These are phyloP conservation scores for Avicennia marina DNA, from an alignment of 257 asterid genomes.

Conservation along the genomic window DNA sequence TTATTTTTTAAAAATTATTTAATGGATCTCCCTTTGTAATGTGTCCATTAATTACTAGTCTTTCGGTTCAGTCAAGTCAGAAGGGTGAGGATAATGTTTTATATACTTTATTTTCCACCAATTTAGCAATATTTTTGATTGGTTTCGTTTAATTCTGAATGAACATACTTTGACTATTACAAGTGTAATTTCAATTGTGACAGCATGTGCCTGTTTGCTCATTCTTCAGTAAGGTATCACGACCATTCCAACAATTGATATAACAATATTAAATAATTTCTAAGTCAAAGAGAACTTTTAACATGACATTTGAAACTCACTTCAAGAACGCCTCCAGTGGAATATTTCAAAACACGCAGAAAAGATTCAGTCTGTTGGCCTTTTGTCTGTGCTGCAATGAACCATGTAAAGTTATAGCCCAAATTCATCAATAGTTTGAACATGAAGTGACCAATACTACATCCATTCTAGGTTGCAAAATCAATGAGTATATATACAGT, in stretches of 20 bases:
- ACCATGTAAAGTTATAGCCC: constrained; percentile 9
- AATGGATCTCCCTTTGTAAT: too few relatives aligned
- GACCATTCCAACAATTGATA: neutral
- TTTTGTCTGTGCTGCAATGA: constrained; percentile 71
- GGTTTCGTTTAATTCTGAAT: neutral
- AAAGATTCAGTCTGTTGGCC: constrained; percentile 68
- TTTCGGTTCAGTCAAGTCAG: too few relatives aligned
- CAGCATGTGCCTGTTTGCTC: constrained; percentile 8
- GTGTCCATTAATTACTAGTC: too few relatives aligned
- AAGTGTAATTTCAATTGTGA: constrained; percentile 2
- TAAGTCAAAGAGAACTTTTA: neutral
- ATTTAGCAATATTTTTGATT: neutral
- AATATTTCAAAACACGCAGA: constrained; percentile 90
- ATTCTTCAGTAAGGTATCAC: neutral
- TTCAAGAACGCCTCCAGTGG: constrained; percentile 94
- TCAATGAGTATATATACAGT: too few relatives aligned
- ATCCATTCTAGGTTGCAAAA: too few relatives aligned
- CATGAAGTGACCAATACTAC: neutral
- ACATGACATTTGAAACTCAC: constrained; percentile 35
- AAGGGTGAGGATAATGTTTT: too few relatives aligned
- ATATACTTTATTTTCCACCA: too few relatives aligned
- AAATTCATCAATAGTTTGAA: constrained; percentile 7
- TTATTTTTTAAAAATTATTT: too few relatives aligned
- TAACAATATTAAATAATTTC: too few relatives aligned
- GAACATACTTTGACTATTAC: neutral